These are phyloP conservation scores for Linnemannia exigua DNA, from an alignment of 192 early-diverging fungal genomes.

Conservation along the genomic window DNA sequence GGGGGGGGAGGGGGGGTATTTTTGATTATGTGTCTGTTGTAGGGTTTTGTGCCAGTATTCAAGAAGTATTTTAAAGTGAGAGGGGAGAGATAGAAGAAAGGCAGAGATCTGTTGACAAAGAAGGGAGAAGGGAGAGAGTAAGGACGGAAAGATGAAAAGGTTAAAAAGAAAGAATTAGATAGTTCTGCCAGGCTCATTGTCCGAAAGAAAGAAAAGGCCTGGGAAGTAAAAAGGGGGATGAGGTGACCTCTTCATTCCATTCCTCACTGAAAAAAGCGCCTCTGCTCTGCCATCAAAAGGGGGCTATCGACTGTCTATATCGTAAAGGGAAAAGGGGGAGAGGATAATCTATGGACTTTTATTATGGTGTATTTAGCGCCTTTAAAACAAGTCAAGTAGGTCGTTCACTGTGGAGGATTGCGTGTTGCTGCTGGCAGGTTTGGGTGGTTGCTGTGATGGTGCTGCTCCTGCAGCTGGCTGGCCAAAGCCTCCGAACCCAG, in stretches of 20 bases:
- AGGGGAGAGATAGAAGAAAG: not conserved
- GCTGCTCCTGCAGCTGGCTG: constrained; percentile 7
- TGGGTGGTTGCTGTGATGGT: constrained; percentile 18
- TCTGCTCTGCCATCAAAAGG: not conserved
- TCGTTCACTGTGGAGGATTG: constrained; percentile 48
- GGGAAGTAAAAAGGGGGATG: not conserved
- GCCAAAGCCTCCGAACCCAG: constrained; percentile 41
- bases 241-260: not conserved
- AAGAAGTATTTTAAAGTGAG: not conserved
- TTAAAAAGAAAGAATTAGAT: not conserved
- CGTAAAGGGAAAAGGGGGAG: not conserved
- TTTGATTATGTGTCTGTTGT: not conserved
- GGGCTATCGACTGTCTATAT: not conserved
- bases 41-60: not conserved
- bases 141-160: not conserved
- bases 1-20: no score
- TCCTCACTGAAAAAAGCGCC: not conserved
- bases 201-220: no score
- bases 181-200: not conserved
- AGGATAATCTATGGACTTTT: not conserved
- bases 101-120: no score
- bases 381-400: constrained; percentile 42
- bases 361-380: not conserved
- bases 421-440: constrained; percentile 14
- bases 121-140: not conserved